These are phyloP conservation scores for Graphiopsis chlorocephala DNA, from an alignment of 2,329 filamentous ascomycete genomes.

Conservation along the genomic window DNA sequence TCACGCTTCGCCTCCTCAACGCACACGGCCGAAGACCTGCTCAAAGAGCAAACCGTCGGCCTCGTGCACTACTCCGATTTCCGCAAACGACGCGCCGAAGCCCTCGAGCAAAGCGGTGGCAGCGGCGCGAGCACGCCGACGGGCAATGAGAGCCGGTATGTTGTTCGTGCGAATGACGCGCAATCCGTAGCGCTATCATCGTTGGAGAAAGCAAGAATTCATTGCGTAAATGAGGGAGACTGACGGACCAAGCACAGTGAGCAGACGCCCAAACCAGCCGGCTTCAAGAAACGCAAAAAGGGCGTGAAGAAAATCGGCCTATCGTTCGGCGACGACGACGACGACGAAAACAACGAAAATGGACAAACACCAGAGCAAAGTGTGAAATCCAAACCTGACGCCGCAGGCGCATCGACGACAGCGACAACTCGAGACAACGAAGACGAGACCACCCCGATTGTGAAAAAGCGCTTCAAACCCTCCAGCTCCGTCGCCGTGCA, in stretches of 20 bases:
- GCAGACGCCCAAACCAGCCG: constrained; percentile 45
- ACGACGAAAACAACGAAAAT: constrained; percentile 51
- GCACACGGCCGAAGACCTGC: constrained; percentile 72
- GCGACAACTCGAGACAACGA: not conserved
- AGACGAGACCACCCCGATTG: constrained; percentile 19
- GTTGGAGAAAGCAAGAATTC: too few species aligned
- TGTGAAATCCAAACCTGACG: not conserved
- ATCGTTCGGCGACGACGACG: constrained; percentile 71
- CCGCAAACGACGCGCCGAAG: constrained; percentile 90
- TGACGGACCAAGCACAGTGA: constrained; percentile 59
- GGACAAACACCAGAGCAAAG: not conserved
- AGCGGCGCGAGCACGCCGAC: constrained; percentile 54
- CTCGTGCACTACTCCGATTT: constrained; percentile 91
- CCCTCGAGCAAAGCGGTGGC: constrained; percentile 72
- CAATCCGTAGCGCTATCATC: too few species aligned
- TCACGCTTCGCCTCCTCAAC: constrained; percentile 73
- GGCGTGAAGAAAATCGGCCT: constrained; percentile 53
- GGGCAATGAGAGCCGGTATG: constrained; percentile 39
- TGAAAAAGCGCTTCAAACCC: constrained; percentile 53
- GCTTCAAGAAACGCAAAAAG: constrained; percentile 58
- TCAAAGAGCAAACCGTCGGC: constrained; percentile 85
- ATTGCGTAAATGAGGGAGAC: too few species aligned
- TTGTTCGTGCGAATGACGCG: not conserved
- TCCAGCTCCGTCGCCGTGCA: constrained; percentile 61
- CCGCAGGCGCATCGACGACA: not conserved